Evolutionary conservation across 2,329 filamentous ascomycete genomes (phyloP).

Genomic region (Hypoxylon sp.): DNA sequence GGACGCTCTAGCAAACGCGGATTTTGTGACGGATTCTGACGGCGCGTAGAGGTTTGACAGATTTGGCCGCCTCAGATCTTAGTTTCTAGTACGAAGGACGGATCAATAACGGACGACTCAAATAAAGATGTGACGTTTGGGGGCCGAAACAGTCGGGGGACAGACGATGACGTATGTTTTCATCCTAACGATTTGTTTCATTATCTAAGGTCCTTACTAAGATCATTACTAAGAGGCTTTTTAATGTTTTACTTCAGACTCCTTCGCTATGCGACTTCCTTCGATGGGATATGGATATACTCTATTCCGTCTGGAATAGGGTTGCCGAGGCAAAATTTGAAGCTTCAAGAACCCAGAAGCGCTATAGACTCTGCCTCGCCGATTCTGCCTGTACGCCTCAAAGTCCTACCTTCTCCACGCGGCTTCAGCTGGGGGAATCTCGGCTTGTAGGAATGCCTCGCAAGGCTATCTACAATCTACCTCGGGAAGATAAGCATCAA

Average conservation of each 20-base stretch:
- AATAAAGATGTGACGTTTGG: neutral
- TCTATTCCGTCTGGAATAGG: neutral
- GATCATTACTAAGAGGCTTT: too few relatives aligned
- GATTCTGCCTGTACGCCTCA: conserved; percentile 7
- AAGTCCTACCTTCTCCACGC: conserved; percentile 2
- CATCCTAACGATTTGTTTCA: neutral
- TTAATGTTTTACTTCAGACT: conserved; percentile 1
- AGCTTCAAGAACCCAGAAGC: neutral
- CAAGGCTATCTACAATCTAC: conserved; percentile 17
- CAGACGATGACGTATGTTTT: conserved; percentile 16
- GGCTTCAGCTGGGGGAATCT: conserved; percentile 16
- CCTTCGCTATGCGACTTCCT: neutral
- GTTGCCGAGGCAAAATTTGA: neutral
- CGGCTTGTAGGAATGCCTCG: conserved; percentile 16
- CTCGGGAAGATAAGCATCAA: neutral
- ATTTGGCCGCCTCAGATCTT: neutral
- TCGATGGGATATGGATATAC: neutral
- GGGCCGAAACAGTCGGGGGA: conserved; percentile 1
- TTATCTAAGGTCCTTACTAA: conserved; percentile 1
- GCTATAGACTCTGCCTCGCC: neutral
- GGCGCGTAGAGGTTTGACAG: neutral
- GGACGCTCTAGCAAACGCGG: neutral
- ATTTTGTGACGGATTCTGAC: neutral
- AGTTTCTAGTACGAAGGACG: conserved; percentile 15
- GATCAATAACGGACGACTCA: conserved; percentile 9